A percentile compares a stretch with the other conserved stretches of the same genome.
Conservation (phyloP, 371 early-diverging fungal genomes). For the Synchytrium microbalum region DNA sequence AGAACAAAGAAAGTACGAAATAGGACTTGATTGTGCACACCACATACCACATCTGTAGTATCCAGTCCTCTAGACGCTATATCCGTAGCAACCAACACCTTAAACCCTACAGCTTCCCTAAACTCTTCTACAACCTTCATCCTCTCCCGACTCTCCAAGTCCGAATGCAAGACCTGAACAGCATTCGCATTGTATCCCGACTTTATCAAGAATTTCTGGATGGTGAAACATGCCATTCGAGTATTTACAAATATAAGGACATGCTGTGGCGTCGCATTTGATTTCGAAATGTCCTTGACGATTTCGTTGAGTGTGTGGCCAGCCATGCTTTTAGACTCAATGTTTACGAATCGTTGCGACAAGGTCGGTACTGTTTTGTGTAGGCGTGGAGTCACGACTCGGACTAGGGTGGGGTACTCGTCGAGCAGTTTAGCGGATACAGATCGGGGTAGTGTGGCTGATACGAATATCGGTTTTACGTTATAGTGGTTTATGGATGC, state of each 20-base stretch:
- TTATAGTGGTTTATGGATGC: background rate
- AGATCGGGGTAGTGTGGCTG: slow-evolving; percentile 81
- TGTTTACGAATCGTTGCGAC: slow-evolving; percentile 67
- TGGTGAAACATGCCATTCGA: slow-evolving; percentile 52
- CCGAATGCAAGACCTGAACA: slow-evolving; percentile 38
- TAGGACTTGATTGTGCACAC: background rate
- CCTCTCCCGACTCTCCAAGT: background rate
- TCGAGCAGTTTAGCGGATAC: slow-evolving; percentile 54
- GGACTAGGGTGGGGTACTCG: slow-evolving; percentile 37
- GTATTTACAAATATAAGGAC: slow-evolving; percentile 86
- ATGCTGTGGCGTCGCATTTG: slow-evolving; percentile 31
- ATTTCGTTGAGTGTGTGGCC: slow-evolving; percentile 59
- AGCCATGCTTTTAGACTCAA: slow-evolving; percentile 19
- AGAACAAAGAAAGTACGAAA: background rate
- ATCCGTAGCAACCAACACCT: slow-evolving; percentile 80
- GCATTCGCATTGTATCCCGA: no score
- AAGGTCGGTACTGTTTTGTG: slow-evolving; percentile 71
- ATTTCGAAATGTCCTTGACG: slow-evolving; percentile 38
- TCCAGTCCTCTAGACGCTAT: slow-evolving; percentile 92
- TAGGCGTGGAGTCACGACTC: slow-evolving; percentile 73
- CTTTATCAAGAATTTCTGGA: no score
- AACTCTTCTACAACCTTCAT: slow-evolving; percentile 18
- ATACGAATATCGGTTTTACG: slow-evolving; percentile 41
- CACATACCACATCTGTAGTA: slow-evolving; percentile 82
- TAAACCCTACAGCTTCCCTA: slow-evolving; percentile 22